Evolutionary conservation across 2,329 filamentous ascomycete species (phyloP).

Genomic region (Periconia sp.): DNA sequence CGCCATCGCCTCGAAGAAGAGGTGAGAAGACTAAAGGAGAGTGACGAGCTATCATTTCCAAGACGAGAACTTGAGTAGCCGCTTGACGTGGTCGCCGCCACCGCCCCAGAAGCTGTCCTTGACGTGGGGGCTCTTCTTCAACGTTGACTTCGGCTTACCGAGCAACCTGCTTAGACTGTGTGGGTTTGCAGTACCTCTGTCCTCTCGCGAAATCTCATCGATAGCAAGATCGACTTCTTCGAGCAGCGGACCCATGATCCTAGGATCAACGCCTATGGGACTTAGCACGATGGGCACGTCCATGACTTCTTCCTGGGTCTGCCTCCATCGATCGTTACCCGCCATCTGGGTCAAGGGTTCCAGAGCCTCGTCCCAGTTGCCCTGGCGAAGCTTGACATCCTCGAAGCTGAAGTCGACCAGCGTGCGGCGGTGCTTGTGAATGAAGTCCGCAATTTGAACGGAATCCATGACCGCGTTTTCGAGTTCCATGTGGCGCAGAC

Average conservation of each 20-base stretch:
- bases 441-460: conserved; percentile 69
- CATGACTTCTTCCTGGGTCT: conserved; percentile 46
- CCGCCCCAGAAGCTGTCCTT: conserved; percentile 37
- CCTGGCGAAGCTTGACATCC: conserved; percentile 69
- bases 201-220: conserved; percentile 21
- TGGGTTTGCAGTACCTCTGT: conserved; percentile 13
- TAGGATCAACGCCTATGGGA: conserved; percentile 32
- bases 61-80: conserved; percentile 37
- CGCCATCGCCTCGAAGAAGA: neutral
- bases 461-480: conserved; percentile 74
- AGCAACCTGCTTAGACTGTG: conserved; percentile 38
- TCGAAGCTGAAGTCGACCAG: conserved; percentile 81
- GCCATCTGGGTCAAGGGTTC: conserved; percentile 62
- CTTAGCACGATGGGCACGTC: conserved; percentile 44
- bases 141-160: conserved; percentile 19
- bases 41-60: conserved; percentile 24
- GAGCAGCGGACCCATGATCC: conserved; percentile 38
- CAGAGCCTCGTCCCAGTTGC: conserved; percentile 82
- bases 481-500: conserved; percentile 68
- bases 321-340: conserved; percentile 44
- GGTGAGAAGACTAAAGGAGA: neutral
- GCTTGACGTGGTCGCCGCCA: conserved; percentile 40
- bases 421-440: conserved; percentile 65
- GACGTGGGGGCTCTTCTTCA: conserved; percentile 15
- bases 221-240: conserved; percentile 32